These are phyloP conservation scores for Metschnikowia kunwiensis DNA, from an alignment of 805 yeast genomes.

Conservation along the genomic window DNA sequence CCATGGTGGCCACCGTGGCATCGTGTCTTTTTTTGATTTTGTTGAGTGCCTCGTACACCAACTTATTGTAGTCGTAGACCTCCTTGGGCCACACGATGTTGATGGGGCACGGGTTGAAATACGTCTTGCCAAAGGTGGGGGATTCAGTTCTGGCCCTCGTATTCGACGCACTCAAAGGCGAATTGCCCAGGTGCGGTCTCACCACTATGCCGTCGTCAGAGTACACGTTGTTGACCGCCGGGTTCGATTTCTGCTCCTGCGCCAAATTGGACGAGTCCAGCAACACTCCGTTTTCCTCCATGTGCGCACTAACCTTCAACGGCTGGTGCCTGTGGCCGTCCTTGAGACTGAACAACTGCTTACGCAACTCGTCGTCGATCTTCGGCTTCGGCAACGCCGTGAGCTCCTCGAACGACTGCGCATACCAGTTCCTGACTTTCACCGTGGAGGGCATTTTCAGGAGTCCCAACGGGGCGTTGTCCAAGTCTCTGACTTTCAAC, in stretches of 20 bases:
- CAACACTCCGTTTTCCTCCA: constrained; percentile 2
- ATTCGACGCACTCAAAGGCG: constrained; percentile 9
- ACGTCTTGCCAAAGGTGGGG: constrained; percentile 43
- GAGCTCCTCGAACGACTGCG: constrained; percentile 82
- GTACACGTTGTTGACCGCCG: constrained; percentile 39
- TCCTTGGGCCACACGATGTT: constrained; percentile 69
- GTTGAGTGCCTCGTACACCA: constrained; percentile 61
- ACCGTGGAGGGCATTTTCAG: constrained; percentile 70
- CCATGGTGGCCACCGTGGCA: constrained; percentile 89
- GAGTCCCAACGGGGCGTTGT: constrained; percentile 72
- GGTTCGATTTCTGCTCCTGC: constrained; percentile 27
- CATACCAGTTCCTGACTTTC: constrained; percentile 84
- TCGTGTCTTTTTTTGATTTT: constrained; percentile 82
- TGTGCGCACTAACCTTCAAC: constrained; percentile 7
- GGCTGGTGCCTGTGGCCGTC: constrained; percentile 1
- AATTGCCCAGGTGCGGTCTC: constrained; percentile 20
- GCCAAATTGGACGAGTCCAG: constrained; percentile 27
- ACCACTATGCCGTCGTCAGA: constrained; percentile 53
- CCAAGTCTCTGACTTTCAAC: constrained; percentile 80
- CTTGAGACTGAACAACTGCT: constrained; percentile 26
- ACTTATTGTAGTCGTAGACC: constrained; percentile 65
- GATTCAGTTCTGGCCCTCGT: constrained; percentile 19
- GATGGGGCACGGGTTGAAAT: constrained; percentile 53
- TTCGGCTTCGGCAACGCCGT: constrained; percentile 60
- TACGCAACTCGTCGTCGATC: constrained; percentile 41